Percentiles rank a stretch among this genome's conserved stretches.
These are phyloP conservation scores for Colletotrichum tropicicola DNA, from an alignment of 2,329 filamentous ascomycete species.

Conservation along the genomic window DNA sequence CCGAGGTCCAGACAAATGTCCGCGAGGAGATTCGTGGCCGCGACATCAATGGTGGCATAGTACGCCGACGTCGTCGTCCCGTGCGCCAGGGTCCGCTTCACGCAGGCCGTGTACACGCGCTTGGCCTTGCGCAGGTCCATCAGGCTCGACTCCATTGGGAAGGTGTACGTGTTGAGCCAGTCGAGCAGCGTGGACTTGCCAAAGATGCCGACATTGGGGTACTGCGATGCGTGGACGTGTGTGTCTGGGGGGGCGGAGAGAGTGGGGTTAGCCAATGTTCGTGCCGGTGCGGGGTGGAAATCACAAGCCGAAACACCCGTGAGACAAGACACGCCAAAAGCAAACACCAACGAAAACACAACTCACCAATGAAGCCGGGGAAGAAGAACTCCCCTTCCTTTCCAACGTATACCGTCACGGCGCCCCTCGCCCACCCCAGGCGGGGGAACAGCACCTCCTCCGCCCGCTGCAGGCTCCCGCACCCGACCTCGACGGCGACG, in stretches of 20 bases:
- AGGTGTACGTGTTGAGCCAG: conserved; percentile 95
- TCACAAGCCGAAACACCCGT: background rate
- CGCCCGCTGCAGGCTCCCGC: conserved; percentile 40
- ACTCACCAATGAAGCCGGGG: conserved; percentile 79
- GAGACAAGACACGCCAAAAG: background rate
- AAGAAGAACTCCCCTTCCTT: conserved; percentile 77
- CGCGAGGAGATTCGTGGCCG: conserved; percentile 89
- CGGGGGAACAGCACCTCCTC: conserved; percentile 44
- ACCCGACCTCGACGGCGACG: conserved; percentile 52
- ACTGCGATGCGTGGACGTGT: conserved; percentile 94
- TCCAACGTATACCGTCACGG: conserved; percentile 47
- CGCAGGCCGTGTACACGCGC: conserved; percentile 79
- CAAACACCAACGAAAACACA: background rate
- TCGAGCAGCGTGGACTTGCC: conserved; percentile 91
- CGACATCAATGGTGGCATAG: conserved; percentile 88
- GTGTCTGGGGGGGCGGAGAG: too few relatives aligned
- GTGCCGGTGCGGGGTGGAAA: background rate
- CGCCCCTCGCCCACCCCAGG: conserved; percentile 54
- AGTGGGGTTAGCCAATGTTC: background rate
- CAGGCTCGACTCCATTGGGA: conserved; percentile 87
- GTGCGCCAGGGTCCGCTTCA: conserved; percentile 83
- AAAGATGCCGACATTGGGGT: conserved; percentile 93
- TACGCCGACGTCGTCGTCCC: conserved; percentile 96
- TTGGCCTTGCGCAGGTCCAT: conserved; percentile 68
- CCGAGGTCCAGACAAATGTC: conserved; percentile 81